Evolutionary conservation across 2,329 filamentous ascomycete species (phyloP).

Genomic region (Talaromyces sp.): DNA sequence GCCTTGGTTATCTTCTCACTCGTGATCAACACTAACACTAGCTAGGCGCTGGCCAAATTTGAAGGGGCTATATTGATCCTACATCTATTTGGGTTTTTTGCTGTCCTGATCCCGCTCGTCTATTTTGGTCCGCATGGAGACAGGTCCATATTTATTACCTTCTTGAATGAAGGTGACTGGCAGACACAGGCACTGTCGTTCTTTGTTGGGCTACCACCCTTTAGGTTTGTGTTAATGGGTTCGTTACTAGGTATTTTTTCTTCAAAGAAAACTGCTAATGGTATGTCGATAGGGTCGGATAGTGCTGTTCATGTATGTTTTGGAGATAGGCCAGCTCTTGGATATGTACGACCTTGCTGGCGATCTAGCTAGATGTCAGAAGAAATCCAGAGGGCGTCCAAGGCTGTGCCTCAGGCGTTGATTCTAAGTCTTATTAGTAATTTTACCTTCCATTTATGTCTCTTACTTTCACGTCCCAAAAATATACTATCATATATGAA

Average conservation of each 20-base stretch:
- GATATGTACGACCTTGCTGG: not conserved
- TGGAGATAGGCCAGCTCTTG: not conserved
- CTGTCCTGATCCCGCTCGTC: not conserved
- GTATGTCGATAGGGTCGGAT: not conserved
- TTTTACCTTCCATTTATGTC: too few species aligned
- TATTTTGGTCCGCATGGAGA: not conserved
- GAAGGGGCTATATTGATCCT: not conserved
- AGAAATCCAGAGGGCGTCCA: not conserved
- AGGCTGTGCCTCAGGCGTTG: not conserved
- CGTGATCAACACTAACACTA: not conserved
- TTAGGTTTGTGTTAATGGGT: not conserved
- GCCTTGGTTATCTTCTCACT: not conserved
- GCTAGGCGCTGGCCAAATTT: not conserved
- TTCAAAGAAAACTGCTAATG: not conserved
- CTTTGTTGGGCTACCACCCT: not conserved
- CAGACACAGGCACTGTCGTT: constrained; percentile 3
- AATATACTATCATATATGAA: not conserved
- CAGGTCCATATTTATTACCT: not conserved
- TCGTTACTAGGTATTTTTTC: constrained; percentile 12
- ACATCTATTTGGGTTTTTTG: not conserved
- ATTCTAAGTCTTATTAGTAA: constrained; percentile 1
- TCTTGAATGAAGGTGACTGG: constrained; percentile 6
- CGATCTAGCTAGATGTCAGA: not conserved
- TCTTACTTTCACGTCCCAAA: too few species aligned
- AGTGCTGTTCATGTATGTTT: not conserved